Conservation (phyloP, 2,329 filamentous ascomycete species). For the Sclerotiophoma versabilis region DNA sequence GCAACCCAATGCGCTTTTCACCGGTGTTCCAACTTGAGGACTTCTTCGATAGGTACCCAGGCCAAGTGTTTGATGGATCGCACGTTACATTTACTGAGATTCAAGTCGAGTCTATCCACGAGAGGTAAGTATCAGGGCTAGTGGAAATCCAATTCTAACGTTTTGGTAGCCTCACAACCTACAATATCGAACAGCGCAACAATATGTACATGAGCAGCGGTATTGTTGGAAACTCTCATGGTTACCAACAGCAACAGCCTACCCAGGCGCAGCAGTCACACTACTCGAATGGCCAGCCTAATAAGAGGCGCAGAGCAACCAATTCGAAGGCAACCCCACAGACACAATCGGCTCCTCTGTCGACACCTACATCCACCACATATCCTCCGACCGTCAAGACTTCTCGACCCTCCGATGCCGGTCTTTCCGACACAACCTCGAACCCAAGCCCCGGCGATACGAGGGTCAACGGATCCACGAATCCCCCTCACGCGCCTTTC, state of each 20-base stretch:
- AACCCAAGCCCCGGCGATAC: constrained; percentile 34
- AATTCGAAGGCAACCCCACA: constrained; percentile 28
- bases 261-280: constrained; percentile 23
- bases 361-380: constrained; percentile 43
- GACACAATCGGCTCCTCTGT: constrained; percentile 34
- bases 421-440: constrained; percentile 27
- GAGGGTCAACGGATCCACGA: constrained; percentile 28
- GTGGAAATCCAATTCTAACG: constrained; percentile 19
- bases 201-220: constrained; percentile 46
- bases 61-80: constrained; percentile 74
- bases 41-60: constrained; percentile 84
- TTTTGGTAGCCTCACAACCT: constrained; percentile 38
- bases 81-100: constrained; percentile 76
- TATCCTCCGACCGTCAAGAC: constrained; percentile 29
- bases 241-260: constrained; percentile 41
- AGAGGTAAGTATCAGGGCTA: constrained; percentile 54
- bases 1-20: constrained; percentile 74
- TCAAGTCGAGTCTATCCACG: constrained; percentile 65
- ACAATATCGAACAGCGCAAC: constrained; percentile 48
- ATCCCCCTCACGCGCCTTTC: constrained; percentile 34
- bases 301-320: constrained; percentile 45
- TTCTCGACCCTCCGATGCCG: constrained; percentile 32
- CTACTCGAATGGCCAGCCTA: constrained; percentile 41
- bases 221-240: constrained; percentile 33
- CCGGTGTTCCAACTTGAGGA: constrained; percentile 85